Conservation (phyloP, 2,329 filamentous ascomycete genomes). For the Nemania serpens region DNA sequence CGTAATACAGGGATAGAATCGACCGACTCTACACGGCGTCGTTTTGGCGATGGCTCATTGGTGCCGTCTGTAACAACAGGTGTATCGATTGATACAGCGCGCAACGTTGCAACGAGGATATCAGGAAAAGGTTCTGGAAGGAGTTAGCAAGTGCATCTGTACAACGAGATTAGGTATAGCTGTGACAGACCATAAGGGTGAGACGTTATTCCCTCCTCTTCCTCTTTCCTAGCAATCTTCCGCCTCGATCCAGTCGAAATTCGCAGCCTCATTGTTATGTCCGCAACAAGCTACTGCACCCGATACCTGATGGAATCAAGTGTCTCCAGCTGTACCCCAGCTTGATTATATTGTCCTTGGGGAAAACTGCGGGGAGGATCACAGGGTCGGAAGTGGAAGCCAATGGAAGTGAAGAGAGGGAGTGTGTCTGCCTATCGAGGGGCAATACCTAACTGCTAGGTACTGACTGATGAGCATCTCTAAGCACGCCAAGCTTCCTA, state of each 20-base stretch:
- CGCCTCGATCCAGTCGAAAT: not conserved
- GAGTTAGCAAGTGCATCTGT: slow-evolving; percentile 5
- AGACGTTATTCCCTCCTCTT: not conserved
- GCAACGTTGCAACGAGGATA: slow-evolving; percentile 8
- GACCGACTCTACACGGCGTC: slow-evolving; percentile 25
- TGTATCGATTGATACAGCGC: not conserved
- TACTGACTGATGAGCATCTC: too few species aligned
- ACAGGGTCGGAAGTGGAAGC: not conserved
- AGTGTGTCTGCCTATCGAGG: too few species aligned
- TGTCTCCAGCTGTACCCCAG: not conserved
- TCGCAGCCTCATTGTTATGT: not conserved
- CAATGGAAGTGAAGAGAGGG: not conserved
- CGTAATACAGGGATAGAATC: slow-evolving; percentile 32
- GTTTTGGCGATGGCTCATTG: slow-evolving; percentile 31
- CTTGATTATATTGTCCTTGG: not conserved
- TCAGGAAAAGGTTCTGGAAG: slow-evolving; percentile 19
- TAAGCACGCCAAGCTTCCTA: too few species aligned
- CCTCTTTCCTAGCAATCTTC: not conserved
- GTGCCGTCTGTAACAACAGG: not conserved
- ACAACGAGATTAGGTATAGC: not conserved
- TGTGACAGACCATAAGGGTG: slow-evolving; percentile 11
- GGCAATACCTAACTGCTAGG: too few species aligned
- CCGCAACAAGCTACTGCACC: not conserved
- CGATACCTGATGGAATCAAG: not conserved
- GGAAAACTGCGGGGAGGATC: not conserved